Evolutionary conservation across 2,329 filamentous ascomycete species (phyloP), one percentile per base, ranked within the genome.

Genomic region (Trichoderma hamatum): DNA sequence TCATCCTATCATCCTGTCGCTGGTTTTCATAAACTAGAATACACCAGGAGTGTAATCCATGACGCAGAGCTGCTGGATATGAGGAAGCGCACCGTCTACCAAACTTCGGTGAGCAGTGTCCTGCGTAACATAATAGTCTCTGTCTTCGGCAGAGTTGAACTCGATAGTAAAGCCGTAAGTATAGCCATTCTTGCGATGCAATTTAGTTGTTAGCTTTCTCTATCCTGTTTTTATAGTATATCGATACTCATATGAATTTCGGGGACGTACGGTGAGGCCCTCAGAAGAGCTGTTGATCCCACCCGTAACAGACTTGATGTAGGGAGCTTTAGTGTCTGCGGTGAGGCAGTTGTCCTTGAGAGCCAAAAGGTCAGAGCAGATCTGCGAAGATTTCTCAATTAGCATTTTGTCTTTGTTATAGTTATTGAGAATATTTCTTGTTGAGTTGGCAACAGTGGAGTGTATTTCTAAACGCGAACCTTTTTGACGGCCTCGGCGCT

Each of bases 201-300:
- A 21, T 67, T 21, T 9, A 36, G 34, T 36, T 24, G 46, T 49
- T 6, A 67, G 55, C 30, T 59, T 39, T 34, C 11, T 21, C 24
- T 59, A 34, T 39, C 13, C 6, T 43, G n/a, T 26, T 21, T 19
- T 2, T 14, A 36, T 30, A 7, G 5, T 30, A 30, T 5, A 6
- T 30, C 9, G 30, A 1, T 5, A n/a, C n/a, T n/a, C n/a, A n/a
- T 30, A 16, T 5, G 13, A 13, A 19, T 30, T 52, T n/a, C 11
- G 16, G 21, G 24, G 3, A 63, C 60, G 60, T 80, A 90, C 89
- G 79, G 89, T 84, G 7, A 84, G 74, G 6, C 86, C 86, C 77
- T 92, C 89, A 0, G 83, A 82, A 32, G 86, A 90, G 71, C 87
- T 89, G 74, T 92, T 86, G 60, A 78, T 79, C 1, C 90, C 90